A percentile compares a stretch with the other conserved stretches of the same genome.
Conservation (phyloP, 192 early-diverging fungal genomes). For the Chytriomyces confervae region DNA sequence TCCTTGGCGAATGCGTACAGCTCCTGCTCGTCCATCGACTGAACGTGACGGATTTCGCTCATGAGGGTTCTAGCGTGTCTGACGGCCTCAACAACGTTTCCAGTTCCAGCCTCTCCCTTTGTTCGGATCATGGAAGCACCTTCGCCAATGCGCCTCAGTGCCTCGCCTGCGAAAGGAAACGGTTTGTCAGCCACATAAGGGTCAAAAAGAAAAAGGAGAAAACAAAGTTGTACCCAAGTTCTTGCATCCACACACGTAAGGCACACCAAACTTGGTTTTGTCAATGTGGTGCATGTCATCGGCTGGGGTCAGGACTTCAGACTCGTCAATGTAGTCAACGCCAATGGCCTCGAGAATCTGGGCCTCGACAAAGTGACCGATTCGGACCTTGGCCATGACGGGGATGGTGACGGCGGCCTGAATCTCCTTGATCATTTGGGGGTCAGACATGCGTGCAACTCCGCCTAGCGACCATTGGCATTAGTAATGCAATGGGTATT, state of each 20-base stretch:
- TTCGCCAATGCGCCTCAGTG: slow-evolving; percentile 93
- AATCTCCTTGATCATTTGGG: slow-evolving; percentile 96
- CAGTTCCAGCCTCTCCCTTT: slow-evolving; percentile 98
- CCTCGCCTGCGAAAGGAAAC: slow-evolving; percentile 69
- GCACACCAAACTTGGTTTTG: slow-evolving; percentile 91
- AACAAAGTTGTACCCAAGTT: slow-evolving; percentile 65
- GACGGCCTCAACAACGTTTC: slow-evolving; percentile 97
- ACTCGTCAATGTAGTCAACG: slow-evolving; percentile 98
- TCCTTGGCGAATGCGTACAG: slow-evolving; percentile 97
- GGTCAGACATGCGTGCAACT: slow-evolving; percentile 98
- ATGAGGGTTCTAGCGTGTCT: slow-evolving; percentile 91
- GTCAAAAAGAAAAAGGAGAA: background rate
- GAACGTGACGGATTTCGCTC: slow-evolving; percentile 83
- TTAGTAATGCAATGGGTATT: background rate
- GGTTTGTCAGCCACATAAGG: background rate
- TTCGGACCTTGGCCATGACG: slow-evolving; percentile 98
- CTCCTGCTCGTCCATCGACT: slow-evolving; percentile 85
- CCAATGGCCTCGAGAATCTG: slow-evolving; percentile 91
- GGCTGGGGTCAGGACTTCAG: slow-evolving; percentile 93
- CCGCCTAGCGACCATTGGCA: slow-evolving; percentile 60
- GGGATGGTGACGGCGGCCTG: slow-evolving; percentile 94
- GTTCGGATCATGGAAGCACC: slow-evolving; percentile 98
- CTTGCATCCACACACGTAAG: slow-evolving; percentile 95
- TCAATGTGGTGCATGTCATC: slow-evolving; percentile 96
- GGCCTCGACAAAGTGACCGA: slow-evolving; percentile 99